phyloP scores from a whole-genome alignment of 2,329 filamentous ascomycete species.

The Ilyonectria mors-panacis region DNA sequence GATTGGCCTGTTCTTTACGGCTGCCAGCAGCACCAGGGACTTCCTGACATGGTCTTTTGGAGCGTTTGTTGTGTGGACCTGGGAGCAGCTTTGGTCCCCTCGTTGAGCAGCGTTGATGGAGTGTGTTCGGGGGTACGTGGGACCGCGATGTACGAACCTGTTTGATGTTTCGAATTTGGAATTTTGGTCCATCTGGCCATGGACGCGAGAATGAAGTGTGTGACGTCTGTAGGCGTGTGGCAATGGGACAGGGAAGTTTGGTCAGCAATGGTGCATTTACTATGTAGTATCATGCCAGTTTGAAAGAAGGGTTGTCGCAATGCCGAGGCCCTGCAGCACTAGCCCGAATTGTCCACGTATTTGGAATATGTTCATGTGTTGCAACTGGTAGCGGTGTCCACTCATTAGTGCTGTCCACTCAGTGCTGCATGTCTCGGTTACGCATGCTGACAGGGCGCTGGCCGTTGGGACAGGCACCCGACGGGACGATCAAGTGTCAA shows the following conservation, averaged over 20 bases:
- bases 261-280: background rate
- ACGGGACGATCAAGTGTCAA: too few relatives aligned
- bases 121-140: background rate
- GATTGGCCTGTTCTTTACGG: background rate
- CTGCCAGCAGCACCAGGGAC: background rate
- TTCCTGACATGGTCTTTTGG: background rate
- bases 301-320: background rate
- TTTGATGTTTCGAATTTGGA: background rate
- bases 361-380: background rate
- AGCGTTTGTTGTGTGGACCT: background rate
- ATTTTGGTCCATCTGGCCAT: background rate
- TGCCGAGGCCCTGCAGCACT: background rate
- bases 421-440: background rate
- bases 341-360: background rate
- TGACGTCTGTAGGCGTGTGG: background rate
- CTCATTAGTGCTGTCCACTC: background rate
- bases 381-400: background rate
- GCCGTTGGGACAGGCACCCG: too few relatives aligned
- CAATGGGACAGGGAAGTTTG: background rate
- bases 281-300: background rate
- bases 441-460: background rate
- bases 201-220: background rate
- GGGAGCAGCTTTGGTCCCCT: background rate
- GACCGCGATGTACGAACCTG: background rate
- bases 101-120: background rate